A percentile compares a stretch with the other conserved stretches of the same genome.
Conservation (phyloP, 1,139 yeast species). For the Eremothecium gossypii region DNA sequence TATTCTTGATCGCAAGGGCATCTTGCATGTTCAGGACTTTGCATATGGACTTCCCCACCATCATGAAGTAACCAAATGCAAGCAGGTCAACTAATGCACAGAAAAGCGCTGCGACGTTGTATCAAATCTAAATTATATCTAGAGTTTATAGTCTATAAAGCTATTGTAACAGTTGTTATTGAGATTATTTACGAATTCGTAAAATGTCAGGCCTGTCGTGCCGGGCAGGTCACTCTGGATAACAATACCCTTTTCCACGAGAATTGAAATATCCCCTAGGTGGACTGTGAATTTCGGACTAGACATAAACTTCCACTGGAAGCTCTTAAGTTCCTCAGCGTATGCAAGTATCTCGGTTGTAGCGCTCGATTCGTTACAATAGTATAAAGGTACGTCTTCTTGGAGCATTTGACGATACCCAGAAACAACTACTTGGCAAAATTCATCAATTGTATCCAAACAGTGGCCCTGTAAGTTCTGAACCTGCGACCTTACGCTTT, state of each 20-base stretch:
- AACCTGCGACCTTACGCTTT: constrained; percentile 72
- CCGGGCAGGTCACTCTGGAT: constrained; percentile 11
- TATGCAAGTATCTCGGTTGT: constrained; percentile 19
- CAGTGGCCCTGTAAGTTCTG: constrained; percentile 40
- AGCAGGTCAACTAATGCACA: constrained; percentile 36
- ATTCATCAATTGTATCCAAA: constrained; percentile 16
- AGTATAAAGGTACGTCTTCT: constrained; percentile 17
- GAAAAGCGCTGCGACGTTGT: neutral
- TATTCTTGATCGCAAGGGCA: constrained; percentile 72
- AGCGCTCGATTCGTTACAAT: constrained; percentile 19
- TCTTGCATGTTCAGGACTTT: constrained; percentile 71
- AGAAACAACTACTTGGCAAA: constrained; percentile 18
- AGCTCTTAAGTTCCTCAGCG: constrained; percentile 16
- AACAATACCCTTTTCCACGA: constrained; percentile 26
- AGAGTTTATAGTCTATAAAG: neutral
- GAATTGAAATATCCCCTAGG: constrained; percentile 13
- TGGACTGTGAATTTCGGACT: constrained; percentile 25
- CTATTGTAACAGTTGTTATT: constrained; percentile 1
- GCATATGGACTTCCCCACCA: constrained; percentile 77
- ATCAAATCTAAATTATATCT: neutral
- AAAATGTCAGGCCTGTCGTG: constrained; percentile 33
- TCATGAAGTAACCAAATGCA: constrained; percentile 71
- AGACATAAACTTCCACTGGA: constrained; percentile 22
- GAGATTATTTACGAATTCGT: constrained; percentile 42
- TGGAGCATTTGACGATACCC: constrained; percentile 17